These are phyloP conservation scores for Diaporthe australafricana DNA, from an alignment of 2,329 filamentous ascomycete species.

Conservation along the genomic window DNA sequence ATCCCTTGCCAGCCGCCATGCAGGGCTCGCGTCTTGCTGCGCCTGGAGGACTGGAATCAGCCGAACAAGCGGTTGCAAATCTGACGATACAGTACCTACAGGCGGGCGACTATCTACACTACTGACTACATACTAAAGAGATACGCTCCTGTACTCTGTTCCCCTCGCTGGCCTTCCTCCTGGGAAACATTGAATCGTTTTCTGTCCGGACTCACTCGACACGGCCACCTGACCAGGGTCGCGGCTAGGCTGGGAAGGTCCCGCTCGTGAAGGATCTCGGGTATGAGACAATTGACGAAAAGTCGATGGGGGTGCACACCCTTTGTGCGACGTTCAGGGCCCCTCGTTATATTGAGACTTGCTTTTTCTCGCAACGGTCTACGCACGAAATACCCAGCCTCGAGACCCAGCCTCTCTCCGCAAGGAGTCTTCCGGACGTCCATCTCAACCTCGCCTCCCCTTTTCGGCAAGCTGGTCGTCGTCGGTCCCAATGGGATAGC, in stretches of 20 bases:
- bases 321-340: slow-evolving; percentile 32
- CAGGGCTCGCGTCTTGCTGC: slow-evolving; percentile 21
- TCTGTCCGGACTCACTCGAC: slow-evolving; percentile 19
- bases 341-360: slow-evolving; percentile 28
- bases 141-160: slow-evolving; percentile 17
- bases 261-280: slow-evolving; percentile 32
- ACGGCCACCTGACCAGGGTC: slow-evolving; percentile 18
- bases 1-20: slow-evolving; percentile 33
- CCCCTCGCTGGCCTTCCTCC: background rate
- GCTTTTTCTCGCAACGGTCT: slow-evolving; percentile 27
- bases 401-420: slow-evolving; percentile 25
- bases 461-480: slow-evolving; percentile 24
- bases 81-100: background rate
- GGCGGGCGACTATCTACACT: too few species aligned
- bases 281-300: slow-evolving; percentile 36
- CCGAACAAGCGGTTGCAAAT: slow-evolving; percentile 15
- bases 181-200: slow-evolving; percentile 4
- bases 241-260: slow-evolving; percentile 35
- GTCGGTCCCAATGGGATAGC: slow-evolving; percentile 6
- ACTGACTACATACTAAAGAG: slow-evolving; percentile 2
- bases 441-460: slow-evolving; percentile 25
- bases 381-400: slow-evolving; percentile 34
- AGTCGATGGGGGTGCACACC: slow-evolving; percentile 31
- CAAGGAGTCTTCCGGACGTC: slow-evolving; percentile 28
- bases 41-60: slow-evolving; percentile 11